Percentiles rank a stretch among this genome's conserved stretches.
phyloP scores from a whole-genome alignment of 306 rosid species.

The Trichosanthes truncata region DNA sequence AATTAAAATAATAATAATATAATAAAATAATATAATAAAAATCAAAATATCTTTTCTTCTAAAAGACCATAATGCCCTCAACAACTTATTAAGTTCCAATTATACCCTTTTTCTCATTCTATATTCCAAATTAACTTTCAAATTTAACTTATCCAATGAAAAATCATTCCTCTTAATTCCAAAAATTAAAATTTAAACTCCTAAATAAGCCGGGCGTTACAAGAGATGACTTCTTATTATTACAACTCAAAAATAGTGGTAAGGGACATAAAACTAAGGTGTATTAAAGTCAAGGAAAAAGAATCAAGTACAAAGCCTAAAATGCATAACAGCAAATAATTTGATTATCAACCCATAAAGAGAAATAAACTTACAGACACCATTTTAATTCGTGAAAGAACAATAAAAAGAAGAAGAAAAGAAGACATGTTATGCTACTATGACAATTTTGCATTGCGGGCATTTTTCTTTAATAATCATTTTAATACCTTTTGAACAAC shows the following conservation, averaged over 20 bases:
- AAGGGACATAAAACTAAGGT: not conserved
- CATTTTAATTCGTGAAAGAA: conserved; percentile 27
- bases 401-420: conserved; percentile 19
- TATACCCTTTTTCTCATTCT: no score
- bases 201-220: no score
- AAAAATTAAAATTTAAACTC: no score
- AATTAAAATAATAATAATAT: no score
- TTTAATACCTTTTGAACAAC: conserved; percentile 14
- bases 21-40: no score
- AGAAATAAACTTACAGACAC: conserved; percentile 26
- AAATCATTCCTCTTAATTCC: no score
- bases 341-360: conserved; percentile 10
- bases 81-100: no score
- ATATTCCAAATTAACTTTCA: no score
- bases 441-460: conserved; percentile 18
- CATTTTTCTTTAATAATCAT: conserved; percentile 24
- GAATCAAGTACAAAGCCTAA: not conserved
- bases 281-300: not conserved
- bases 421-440: conserved; percentile 16
- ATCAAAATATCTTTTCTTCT: no score
- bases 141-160: no score
- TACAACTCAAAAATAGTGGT: not conserved
- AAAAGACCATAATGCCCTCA: no score
- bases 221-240: not conserved
- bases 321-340: conserved; percentile 4